Conservation (phyloP, 176 grass and related monocot species). For the Triticum timopheevii region DNA sequence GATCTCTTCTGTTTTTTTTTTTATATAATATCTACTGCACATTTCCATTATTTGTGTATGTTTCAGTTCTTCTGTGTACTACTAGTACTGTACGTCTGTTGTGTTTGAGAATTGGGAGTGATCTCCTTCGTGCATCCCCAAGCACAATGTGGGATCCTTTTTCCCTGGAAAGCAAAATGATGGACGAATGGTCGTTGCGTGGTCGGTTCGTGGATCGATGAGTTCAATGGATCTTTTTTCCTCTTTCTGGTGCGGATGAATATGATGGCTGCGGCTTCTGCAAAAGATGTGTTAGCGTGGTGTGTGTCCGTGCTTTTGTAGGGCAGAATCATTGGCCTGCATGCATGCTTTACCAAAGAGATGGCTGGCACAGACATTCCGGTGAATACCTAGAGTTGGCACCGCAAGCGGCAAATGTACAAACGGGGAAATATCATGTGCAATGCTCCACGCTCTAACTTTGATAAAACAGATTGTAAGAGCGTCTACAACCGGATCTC, state of each 20-base stretch:
- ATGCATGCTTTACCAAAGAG: constrained; percentile 26
- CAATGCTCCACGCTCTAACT: too few species aligned
- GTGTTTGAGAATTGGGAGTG: neutral
- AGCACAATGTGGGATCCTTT: constrained; percentile 17
- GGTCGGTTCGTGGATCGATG: constrained; percentile 24
- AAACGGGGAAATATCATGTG: too few species aligned
- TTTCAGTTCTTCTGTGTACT: neutral
- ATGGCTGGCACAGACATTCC: constrained; percentile 19
- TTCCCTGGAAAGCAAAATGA: constrained; percentile 12
- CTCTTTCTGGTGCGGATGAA: constrained; percentile 27
- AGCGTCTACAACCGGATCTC: too few species aligned
- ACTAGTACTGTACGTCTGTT: neutral
- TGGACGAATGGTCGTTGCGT: neutral
- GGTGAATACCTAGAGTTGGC: neutral
- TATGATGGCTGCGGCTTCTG: constrained; percentile 31
- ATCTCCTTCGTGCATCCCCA: neutral
- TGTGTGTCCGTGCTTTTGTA: constrained; percentile 41
- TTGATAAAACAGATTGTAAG: too few species aligned
- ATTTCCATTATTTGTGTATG: neutral
- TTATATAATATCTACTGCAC: neutral
- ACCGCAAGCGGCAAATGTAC: neutral
- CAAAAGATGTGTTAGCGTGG: constrained; percentile 31
- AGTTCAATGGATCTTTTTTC: constrained; percentile 25
- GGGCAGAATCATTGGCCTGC: constrained; percentile 38
- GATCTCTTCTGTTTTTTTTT: constrained; percentile 15